Evolutionary conservation across 208 protist genomes (phyloP).

Genomic region (Porcisia deanei): DNA sequence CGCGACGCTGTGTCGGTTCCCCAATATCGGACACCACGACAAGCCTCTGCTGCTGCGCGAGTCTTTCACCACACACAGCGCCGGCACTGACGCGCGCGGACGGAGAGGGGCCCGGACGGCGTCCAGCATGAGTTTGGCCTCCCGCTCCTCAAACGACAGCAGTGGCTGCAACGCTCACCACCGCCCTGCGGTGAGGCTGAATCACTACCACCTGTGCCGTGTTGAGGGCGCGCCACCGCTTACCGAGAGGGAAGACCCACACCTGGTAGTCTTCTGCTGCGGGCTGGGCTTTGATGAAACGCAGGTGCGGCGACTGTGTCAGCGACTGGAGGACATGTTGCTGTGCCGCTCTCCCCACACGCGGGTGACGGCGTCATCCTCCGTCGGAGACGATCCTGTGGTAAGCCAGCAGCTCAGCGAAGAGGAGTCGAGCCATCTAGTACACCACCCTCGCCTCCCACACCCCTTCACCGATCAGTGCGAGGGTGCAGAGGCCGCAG

Average conservation of each 20-base stretch:
- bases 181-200: conserved; percentile 20
- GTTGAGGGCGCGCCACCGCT: conserved; percentile 32
- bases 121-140: conserved; percentile 9
- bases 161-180: conserved; percentile 11
- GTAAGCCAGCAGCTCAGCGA: neutral
- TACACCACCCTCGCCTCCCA: neutral
- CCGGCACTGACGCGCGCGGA: neutral
- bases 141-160: conserved; percentile 26
- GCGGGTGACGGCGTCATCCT: conserved; percentile 4
- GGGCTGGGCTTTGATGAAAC: conserved; percentile 52
- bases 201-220: conserved; percentile 44
- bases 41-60: conserved; percentile 18
- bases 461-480: neutral
- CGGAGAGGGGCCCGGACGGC: neutral
- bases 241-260: conserved; percentile 36
- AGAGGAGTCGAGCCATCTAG: neutral
- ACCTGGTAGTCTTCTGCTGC: conserved; percentile 62
- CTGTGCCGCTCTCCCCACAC: conserved; percentile 11
- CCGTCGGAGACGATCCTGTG: neutral
- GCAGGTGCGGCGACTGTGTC: conserved; percentile 49
- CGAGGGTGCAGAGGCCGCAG: conserved; percentile 2
- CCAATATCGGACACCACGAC: conserved; percentile 2
- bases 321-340: conserved; percentile 52
- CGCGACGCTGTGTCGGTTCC: conserved; percentile 55
- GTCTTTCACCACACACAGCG: conserved; percentile 2